Base-by-base conservation (phyloP, 2,329 filamentous ascomycete species). In the Ceratocystis variospora region DNA sequence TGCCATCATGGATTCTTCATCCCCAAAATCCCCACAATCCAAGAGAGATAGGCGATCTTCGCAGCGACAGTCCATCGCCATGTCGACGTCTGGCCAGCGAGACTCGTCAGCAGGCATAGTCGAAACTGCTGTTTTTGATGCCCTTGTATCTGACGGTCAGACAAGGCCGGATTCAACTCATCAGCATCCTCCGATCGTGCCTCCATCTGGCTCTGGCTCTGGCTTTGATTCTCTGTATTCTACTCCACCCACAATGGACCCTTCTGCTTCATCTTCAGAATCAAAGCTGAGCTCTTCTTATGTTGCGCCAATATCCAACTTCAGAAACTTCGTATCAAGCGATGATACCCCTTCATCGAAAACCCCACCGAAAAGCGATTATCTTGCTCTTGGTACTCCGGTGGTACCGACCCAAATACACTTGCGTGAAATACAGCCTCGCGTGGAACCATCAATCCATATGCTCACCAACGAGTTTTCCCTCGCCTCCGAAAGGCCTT, bases 121-220 rank as follows among this genome's bases (percentile, higher is more conserved):
- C 17, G 64, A 66, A 59, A 57, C 62, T 25, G 64, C 67, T 31
- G 67, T 53, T n/a, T 68, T 68, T 19, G 64, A 68, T 4, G 67
- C 67, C 41, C 64, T 68, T n/a, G 62, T 62, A 19, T 64, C 67
- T n/a, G 67, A 68, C 25, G 67, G 64, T n/a, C 62, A 59, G 19
- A 62, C 45, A 50, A 44, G 62, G 17, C 15, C 65, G 3, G 31
- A 57, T n/a, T 31, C 53, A 28, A 31, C 55, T 19, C 55, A n/a
- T 10, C 66, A 64, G 37, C 44, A 46, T 28, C 64, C 53, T 6
- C 50, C 61, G 5, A 45, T 63, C 15, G 22, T 53, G 61, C 61
- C 67, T 28, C 17, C 28, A 53, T 53, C 48, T 5, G 22, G 22
- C 10, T 22, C 17, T 5, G 22, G 22, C 10, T 22, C 17, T 53